These are phyloP conservation scores for Aureobasidium zeae DNA, from an alignment of 2,329 filamentous ascomycete genomes.

Conservation along the genomic window DNA sequence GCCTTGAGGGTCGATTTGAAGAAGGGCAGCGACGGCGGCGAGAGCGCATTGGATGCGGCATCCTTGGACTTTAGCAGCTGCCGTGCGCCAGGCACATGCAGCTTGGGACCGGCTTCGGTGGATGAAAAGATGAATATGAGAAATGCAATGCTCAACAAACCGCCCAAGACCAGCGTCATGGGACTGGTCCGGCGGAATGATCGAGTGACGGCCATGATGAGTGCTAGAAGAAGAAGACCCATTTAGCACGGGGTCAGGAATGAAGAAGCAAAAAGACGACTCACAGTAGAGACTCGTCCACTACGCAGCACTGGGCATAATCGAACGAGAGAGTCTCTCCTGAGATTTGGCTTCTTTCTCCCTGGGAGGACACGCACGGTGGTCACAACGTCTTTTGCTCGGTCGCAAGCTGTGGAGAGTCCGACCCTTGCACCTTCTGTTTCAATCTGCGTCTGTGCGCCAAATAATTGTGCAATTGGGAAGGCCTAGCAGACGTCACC, in stretches of 20 bases:
- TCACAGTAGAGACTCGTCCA: no score
- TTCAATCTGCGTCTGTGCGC: conserved; percentile 8
- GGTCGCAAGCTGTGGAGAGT: no score
- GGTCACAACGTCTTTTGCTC: no score
- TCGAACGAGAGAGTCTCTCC: no score
- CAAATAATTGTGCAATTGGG: not conserved
- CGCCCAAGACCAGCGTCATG: conserved; percentile 63
- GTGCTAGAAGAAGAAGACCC: not conserved
- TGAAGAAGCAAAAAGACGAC: no score
- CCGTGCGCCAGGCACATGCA: conserved; percentile 34
- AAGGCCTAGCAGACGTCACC: conserved; percentile 3
- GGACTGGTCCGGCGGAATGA: conserved; percentile 70
- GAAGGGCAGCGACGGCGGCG: conserved; percentile 65
- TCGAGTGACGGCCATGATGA: conserved; percentile 50
- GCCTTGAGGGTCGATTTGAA: conserved; percentile 52
- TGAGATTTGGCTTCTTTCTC: no score
- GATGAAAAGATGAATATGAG: conserved; percentile 41
- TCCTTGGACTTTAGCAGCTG: conserved; percentile 42
- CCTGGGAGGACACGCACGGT: no score
- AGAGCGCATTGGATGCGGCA: conserved; percentile 60
- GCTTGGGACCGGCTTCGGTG: conserved; percentile 35
- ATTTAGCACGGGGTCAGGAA: no score
- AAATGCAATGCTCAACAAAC: conserved; percentile 57
- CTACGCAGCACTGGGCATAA: no score
- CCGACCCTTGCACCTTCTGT: no score